Evolutionary conservation across 2,329 filamentous ascomycete genomes (phyloP).

Genomic region (Cercospora sesami): DNA sequence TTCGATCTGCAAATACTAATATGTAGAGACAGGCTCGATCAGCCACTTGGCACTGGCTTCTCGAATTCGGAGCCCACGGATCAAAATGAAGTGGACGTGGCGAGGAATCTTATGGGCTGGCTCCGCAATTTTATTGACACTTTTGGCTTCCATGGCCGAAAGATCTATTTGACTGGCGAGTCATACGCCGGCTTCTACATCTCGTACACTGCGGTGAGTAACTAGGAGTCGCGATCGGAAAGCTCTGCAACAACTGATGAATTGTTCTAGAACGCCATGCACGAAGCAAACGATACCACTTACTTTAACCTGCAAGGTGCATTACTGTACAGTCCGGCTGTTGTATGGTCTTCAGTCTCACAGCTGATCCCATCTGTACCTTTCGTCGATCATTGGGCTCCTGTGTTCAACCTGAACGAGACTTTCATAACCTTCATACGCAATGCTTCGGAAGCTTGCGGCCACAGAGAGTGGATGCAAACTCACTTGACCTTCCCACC

Average conservation of each 20-base stretch:
- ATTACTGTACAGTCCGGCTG: constrained; percentile 42
- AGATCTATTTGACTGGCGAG: constrained; percentile 44
- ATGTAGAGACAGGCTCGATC: constrained; percentile 42
- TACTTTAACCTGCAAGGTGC: constrained; percentile 40
- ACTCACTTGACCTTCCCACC: constrained; percentile 47
- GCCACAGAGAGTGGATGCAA: constrained; percentile 49
- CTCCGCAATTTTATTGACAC: constrained; percentile 54
- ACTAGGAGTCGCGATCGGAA: background rate
- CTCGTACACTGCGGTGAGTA: constrained; percentile 35
- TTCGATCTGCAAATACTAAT: background rate
- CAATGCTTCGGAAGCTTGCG: constrained; percentile 39
- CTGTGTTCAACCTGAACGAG: constrained; percentile 46
- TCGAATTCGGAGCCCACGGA: constrained; percentile 33
- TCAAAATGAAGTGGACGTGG: constrained; percentile 48
- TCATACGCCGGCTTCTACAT: constrained; percentile 34
- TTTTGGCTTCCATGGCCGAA: constrained; percentile 53
- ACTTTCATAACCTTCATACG: constrained; percentile 43
- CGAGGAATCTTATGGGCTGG: constrained; percentile 46
- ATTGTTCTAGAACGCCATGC: constrained; percentile 26
- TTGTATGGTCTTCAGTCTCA: constrained; percentile 42
- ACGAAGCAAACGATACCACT: constrained; percentile 34
- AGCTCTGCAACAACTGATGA: background rate
- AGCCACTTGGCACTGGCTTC: constrained; percentile 48
- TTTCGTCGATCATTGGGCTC: constrained; percentile 30
- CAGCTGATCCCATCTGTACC: background rate